Evolutionary conservation across 2,329 filamentous ascomycete genomes (phyloP), one percentile per base, ranked within the genome.

Genomic region (Ascochyta viciae-villosae): DNA sequence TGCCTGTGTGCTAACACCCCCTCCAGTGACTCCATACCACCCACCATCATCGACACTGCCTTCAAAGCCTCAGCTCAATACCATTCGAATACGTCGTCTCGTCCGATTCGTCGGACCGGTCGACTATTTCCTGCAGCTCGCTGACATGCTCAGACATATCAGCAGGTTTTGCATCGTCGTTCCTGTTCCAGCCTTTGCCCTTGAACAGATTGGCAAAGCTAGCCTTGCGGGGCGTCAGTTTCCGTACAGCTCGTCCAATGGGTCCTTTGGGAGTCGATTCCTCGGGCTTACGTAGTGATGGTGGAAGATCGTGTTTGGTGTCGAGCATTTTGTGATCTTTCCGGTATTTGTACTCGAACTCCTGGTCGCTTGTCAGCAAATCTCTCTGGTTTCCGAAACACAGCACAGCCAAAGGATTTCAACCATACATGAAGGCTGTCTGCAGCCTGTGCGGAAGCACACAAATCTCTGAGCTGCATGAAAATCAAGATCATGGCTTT

Each of bases 161-260:
- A 9, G 13, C 13, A 6, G 50, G 37, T 34, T 55, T 62, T 6
- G 24, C n/a, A 3, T 67, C 65, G 13, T 68, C 62, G 8, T 41
- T 52, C 47, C 57, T 66, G 57, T 64, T 70, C 64, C 68, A 69
- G 16, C 71, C 64, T 55, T 68, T 74, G 6, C 69, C 71, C 40
- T 71, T 75, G 33, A 75, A 57, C 16, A 75, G 43, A 24, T 74
- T 73, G 52, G 67, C 70, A 22, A 75, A 61, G 58, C 72, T 74
- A 54, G 61, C 62, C 54, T 75, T 75, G 15, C 72, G 63, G 29
- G 71, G 72, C 33, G 72, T 74, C 56, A 75, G 59, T 56, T 68
- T 74, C 41, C 72, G 63, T 22, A 74, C 64, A 23, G 71, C 71
- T 55, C 70, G 63, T 37, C 66, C 66, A 47, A 74, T 61, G 10